Evolutionary conservation across 2,329 filamentous ascomycete genomes (phyloP), one percentile per base, ranked within the genome.

Genomic region (Basipetospora chlamydospora): DNA sequence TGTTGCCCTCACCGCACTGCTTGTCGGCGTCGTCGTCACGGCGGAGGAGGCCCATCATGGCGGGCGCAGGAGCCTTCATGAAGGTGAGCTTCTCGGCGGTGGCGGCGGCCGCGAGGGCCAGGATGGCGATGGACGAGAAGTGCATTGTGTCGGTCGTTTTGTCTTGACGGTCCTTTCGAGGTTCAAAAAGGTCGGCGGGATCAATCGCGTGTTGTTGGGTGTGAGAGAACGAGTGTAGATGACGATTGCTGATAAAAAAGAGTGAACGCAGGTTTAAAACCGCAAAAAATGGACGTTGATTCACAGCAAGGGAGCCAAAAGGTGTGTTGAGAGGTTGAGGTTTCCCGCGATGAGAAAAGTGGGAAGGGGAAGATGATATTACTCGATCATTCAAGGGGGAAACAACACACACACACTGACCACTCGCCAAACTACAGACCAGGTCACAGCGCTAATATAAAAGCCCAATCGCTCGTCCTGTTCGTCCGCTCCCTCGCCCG

Each of bases 1-100:
- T 70, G 37, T 52, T 49, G 41, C 68, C 70, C 11, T 53, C 46
- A 34, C 60, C 60, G 50, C 70, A 75, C 41, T 56, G 70, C 53
- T 57, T 54, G 55, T 69, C 73, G 45, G 59, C 67, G 12, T 51
- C 54, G 44, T 49, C 59, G 46, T 57, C 56, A 49, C 64, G 64
- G 46, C 54, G 59, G 32, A 51, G 50, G 35, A 68, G 51, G 40
- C 63, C 61, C 44, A 66, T 43, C 33, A 53, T 54, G 36, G 55
- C 46, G 49, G 53, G 58, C 43, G 50, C 49, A 41, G 55, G 50
- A 42, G 58, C 52, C 46, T 51, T 52, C 48, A 48, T 55, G 42
- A 38, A 49, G 41, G 40, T 47, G 28, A 42, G 35, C 22, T 23
- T 23, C 22, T 6, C 22, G 22, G 53, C 50, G 37, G 47, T 49